These are phyloP conservation scores for Rosa hybrid DNA, from an alignment of 331 rosid genomes.

Conservation along the genomic window DNA sequence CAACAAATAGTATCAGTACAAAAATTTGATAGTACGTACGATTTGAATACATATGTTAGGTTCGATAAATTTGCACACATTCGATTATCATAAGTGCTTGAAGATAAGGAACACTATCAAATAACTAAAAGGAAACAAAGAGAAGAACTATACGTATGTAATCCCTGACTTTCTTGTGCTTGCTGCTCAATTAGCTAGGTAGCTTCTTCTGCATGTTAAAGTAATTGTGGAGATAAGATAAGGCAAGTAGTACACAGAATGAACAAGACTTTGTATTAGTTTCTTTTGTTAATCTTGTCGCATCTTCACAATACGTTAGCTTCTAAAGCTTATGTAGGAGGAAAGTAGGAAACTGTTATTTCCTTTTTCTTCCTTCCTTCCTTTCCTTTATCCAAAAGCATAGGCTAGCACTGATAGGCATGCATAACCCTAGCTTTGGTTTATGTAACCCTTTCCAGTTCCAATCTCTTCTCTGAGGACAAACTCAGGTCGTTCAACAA, in stretches of 20 bases:
- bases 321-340: not conserved
- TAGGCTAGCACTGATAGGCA: not conserved
- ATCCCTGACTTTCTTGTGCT: not conserved
- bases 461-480: conserved; percentile 28
- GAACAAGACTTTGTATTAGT: not conserved
- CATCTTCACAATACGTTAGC: not conserved
- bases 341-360: not conserved
- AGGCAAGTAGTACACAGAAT: not conserved
- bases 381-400: not conserved
- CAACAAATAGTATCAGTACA: no score
- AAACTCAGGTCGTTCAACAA: conserved; percentile 20
- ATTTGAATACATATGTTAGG: no score
- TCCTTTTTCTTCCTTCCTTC: not conserved
- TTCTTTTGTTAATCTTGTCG: not conserved
- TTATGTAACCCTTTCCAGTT: conserved; percentile 28
- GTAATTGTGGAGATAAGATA: not conserved
- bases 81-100: no score
- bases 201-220: not conserved
- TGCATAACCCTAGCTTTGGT: conserved; percentile 20
- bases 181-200: not conserved
- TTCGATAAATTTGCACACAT: no score
- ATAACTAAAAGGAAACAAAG: not conserved
- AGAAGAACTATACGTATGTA: no score
- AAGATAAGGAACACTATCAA: not conserved
- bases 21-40: no score